Base-by-base conservation (phyloP, 306 rosid genomes). In the Rosa chinensis region DNA sequence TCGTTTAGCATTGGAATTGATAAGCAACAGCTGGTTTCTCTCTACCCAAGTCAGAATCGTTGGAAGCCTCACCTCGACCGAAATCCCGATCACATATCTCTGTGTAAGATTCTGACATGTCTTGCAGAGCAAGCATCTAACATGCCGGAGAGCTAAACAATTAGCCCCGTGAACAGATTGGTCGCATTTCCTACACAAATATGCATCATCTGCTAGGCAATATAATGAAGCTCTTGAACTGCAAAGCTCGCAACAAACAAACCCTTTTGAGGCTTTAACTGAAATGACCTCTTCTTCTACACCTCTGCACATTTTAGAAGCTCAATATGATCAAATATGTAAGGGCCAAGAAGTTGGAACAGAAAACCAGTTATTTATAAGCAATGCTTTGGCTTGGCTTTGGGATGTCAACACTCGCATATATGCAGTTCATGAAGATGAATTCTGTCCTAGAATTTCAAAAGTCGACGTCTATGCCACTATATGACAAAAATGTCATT, bases 101-200 rank as follows among this genome's bases (percentile, higher is more conserved):
- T 73, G 79, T 0, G 97, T 89, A 76, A 81, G 92, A 76, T 87
- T 89, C 49, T 89, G 95, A 40, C 98, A 93, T 5, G 87, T 78
- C 6, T 82, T 76, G 86, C 97, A 93, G 50, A 93, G 90, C 62
- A 91, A 83, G 81, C 91, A 84, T 77, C 98, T 77, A 11, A 88
- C 80, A 50, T 93, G 98, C 72, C 98, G 86, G 10, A 71, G 86
- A 40, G 98, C 95, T 66, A 93, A 88, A 79, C 90, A 86, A 72
- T 93, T 93, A 20, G 98, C 98, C n/a, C 77, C 82, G 66, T 93
- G 98, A 85, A 93, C 97, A 85, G 79, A 55, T 47, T 77, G 79
- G 77, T 93, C 98, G 78, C 98, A 91, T 80, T 89, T 81, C 72
- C 90, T 75, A 48, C 98, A 93, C 61, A 93, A 66, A 86, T 82